A percentile compares a stretch with the other conserved stretches of the same genome.
Evolutionary conservation across 495 filamentous ascomycete species (phyloP).

Genomic region (Penicillium egyptiacum): DNA sequence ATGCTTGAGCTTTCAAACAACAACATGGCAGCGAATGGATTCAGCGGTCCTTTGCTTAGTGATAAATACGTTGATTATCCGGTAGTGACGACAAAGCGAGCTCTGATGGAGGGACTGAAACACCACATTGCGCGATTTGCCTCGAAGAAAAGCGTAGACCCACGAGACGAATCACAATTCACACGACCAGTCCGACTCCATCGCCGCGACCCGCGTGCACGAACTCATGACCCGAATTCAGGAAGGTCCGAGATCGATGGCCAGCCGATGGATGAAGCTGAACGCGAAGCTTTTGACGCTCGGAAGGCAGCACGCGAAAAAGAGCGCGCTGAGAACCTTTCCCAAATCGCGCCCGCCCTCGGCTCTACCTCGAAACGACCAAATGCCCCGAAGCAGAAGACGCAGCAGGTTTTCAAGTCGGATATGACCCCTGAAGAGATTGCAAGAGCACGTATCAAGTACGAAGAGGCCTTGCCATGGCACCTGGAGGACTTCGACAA

Average conservation of each 20-base stretch:
- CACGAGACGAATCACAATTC: conserved; percentile 75
- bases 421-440: conserved; percentile 82
- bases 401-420: conserved; percentile 67
- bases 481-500: conserved; percentile 94
- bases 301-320: conserved; percentile 75
- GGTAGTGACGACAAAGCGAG: conserved; percentile 76
- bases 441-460: conserved; percentile 75
- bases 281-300: conserved; percentile 69
- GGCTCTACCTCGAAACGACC: conserved; percentile 61
- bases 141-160: conserved; percentile 64
- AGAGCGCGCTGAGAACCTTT: conserved; percentile 76
- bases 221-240: conserved; percentile 45
- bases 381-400: conserved; percentile 61
- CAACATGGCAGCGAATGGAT: conserved; percentile 55
- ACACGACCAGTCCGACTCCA: conserved; percentile 84
- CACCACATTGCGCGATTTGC: conserved; percentile 82
- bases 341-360: conserved; percentile 79
- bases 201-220: conserved; percentile 80
- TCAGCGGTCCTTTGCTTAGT: conserved; percentile 56
- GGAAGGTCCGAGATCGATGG: conserved; percentile 48
- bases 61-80: conserved; percentile 62
- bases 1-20: conserved; percentile 26
- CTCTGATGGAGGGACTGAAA: conserved; percentile 74
- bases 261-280: conserved; percentile 55
- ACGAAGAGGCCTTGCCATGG: conserved; percentile 95